These are phyloP conservation scores for Hypoxylon cercidicola DNA, from an alignment of 495 filamentous ascomycete genomes.

Conservation along the genomic window DNA sequence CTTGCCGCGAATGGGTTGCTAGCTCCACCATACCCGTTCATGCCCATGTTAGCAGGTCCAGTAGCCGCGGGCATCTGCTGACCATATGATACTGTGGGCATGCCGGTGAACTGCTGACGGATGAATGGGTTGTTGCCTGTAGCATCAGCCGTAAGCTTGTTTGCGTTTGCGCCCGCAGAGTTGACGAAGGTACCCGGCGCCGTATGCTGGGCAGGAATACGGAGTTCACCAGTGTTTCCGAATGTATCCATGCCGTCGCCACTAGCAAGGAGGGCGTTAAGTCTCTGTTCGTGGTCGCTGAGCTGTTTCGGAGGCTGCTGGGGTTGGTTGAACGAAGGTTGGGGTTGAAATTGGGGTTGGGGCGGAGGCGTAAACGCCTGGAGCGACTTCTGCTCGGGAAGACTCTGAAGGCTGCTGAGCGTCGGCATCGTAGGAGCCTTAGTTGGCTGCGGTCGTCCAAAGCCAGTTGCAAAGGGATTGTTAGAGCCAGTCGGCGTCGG, in stretches of 20 bases:
- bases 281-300: conserved; percentile 82
- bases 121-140: conserved; percentile 96
- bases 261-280: conserved; percentile 87
- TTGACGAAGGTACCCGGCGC: conserved; percentile 98
- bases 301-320: conserved; percentile 64
- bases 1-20: conserved; percentile 79
- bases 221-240: conserved; percentile 91
- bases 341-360: conserved; percentile 33
- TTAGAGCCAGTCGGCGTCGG: conserved; percentile 88
- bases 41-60: conserved; percentile 65
- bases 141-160: conserved; percentile 72
- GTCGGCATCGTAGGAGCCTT: conserved; percentile 62
- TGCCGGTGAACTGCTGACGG: conserved; percentile 79
- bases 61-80: conserved; percentile 80
- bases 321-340: conserved; percentile 51
- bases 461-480: conserved; percentile 83
- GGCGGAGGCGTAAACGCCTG: conserved; percentile 56
- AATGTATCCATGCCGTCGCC: conserved; percentile 97
- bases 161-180: conserved; percentile 81
- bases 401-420: conserved; percentile 69
- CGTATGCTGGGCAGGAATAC: conserved; percentile 96
- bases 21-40: conserved; percentile 60
- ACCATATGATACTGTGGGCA: conserved; percentile 69
- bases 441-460: conserved; percentile 58
- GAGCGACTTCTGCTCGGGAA: conserved; percentile 76